Base-by-base conservation (phyloP, 2,329 filamentous ascomycete species). In the Arthrocladium fulminans region DNA sequence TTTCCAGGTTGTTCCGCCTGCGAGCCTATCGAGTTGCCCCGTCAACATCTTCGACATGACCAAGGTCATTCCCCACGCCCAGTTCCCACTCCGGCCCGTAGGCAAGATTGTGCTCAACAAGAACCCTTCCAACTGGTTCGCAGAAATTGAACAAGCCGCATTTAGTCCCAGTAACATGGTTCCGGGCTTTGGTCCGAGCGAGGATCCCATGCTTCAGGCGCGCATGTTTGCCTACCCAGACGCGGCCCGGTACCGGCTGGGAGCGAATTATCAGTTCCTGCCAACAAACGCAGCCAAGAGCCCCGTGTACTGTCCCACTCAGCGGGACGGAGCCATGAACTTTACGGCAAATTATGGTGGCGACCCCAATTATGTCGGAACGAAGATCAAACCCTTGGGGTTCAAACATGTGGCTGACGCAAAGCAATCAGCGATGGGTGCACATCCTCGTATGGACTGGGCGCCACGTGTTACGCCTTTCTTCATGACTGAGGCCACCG, bases 11-110 rank as follows among this genome's bases (percentile, higher is more conserved):
- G 71, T 84, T 51, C 76, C 72, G 15, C 79, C 80, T 1, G 75
- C 78, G 52, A 71, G 83, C 56, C 79, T 79, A 2, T 74, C 81
- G 59, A 72, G 73, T 49, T 79, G 77, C 60, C 69, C 69, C 35
- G 80, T 74, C 70, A 81, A 80, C 63, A 68, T 84, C 52, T 83
- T 86, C 52, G 83, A 86, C 59, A 66, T 83, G 53, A 86, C 82
- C 44, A 83, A 84, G 65, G 73, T 81, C 57, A 84, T 81, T 80
- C 81, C 81, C 2, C 77, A 83, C 51, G 67, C 64, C 19, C 73
- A 81, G 40, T 77, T 81, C 23, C 81, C 82, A 1, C 68, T 83
- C 10, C 71, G 77, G 15, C n/a, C 19, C 6, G 71, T 76, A 43
- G 73, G 74, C 2, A 67, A 66, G 13, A 62, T 77, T 0, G 67